Conservation (phyloP, 805 yeast species). For the Candida manassasensis region DNA sequence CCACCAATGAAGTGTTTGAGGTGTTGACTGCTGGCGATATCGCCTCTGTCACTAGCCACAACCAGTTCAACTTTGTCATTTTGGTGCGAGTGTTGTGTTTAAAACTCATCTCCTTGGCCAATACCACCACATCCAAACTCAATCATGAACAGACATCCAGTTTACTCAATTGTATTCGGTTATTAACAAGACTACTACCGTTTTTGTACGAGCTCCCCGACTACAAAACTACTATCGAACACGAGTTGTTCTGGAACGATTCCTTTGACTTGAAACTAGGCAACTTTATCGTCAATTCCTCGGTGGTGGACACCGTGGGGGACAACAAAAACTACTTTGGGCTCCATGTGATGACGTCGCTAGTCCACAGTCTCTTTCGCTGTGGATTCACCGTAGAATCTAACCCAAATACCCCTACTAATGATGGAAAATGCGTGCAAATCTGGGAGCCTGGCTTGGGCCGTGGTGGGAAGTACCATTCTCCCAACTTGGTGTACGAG, state of each 20-base stretch:
- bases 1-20: slow-evolving; percentile 54
- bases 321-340: slow-evolving; percentile 20
- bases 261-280: slow-evolving; percentile 6
- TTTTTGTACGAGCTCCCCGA: slow-evolving; percentile 52
- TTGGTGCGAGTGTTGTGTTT: slow-evolving; percentile 36
- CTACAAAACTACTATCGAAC: slow-evolving; percentile 20
- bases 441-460: slow-evolving; percentile 87
- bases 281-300: background rate
- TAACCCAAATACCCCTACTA: background rate
- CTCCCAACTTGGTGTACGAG: slow-evolving; percentile 40
- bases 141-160: slow-evolving; percentile 20
- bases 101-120: slow-evolving; percentile 18
- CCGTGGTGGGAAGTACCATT: slow-evolving; percentile 22
- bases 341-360: slow-evolving; percentile 27
- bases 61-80: slow-evolving; percentile 51
- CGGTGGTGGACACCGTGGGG: background rate
- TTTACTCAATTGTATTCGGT: slow-evolving; percentile 57
- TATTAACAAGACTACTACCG: slow-evolving; percentile 64
- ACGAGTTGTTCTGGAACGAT: slow-evolving; percentile 21
- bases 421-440: background rate
- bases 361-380: slow-evolving; percentile 1
- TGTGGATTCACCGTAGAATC: slow-evolving; percentile 3
- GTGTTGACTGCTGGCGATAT: slow-evolving; percentile 56
- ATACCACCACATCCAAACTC: no score
- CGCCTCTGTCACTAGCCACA: slow-evolving; percentile 52